Percentiles rank a stretch among this genome's conserved stretches.
Evolutionary conservation across 2,329 filamentous ascomycete genomes (phyloP).

Genomic region (Fusarium sp.): DNA sequence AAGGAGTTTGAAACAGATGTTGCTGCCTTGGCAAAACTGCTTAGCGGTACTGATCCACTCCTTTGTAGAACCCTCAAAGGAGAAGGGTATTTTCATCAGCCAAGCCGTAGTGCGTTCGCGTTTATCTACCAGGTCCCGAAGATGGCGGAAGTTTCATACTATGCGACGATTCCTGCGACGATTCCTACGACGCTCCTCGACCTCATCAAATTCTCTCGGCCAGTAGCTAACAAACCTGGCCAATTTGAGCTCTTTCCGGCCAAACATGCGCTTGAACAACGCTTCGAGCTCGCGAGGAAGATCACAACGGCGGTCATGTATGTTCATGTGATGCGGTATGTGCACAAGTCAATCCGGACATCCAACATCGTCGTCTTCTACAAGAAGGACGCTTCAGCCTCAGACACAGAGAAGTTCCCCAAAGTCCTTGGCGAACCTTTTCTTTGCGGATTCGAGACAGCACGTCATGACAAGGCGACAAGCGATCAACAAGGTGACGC

Average conservation of each 20-base stretch:
- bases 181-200: background rate
- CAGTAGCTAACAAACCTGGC: background rate
- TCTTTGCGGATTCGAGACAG: background rate
- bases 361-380: background rate
- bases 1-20: background rate
- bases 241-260: background rate
- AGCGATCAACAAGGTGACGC: background rate
- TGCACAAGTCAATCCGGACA: background rate
- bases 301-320: background rate
- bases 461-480: background rate
- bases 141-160: too few relatives aligned
- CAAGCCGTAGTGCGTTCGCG: background rate
- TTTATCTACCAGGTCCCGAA: background rate
- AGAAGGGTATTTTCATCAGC: background rate
- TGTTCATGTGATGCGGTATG: background rate
- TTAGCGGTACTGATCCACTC: background rate
- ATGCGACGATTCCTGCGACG: too few relatives aligned
- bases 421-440: background rate
- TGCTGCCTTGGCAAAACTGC: background rate
- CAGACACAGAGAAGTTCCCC: background rate
- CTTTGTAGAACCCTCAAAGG: background rate
- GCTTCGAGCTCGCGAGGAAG: background rate
- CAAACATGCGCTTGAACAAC: background rate
- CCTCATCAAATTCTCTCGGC: too few relatives aligned
- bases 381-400: background rate